A percentile compares a stretch with the other conserved stretches of the same genome.
phyloP scores from a whole-genome alignment of 1,284 basidiomycete genomes.

The Wolfiporia cocos region DNA sequence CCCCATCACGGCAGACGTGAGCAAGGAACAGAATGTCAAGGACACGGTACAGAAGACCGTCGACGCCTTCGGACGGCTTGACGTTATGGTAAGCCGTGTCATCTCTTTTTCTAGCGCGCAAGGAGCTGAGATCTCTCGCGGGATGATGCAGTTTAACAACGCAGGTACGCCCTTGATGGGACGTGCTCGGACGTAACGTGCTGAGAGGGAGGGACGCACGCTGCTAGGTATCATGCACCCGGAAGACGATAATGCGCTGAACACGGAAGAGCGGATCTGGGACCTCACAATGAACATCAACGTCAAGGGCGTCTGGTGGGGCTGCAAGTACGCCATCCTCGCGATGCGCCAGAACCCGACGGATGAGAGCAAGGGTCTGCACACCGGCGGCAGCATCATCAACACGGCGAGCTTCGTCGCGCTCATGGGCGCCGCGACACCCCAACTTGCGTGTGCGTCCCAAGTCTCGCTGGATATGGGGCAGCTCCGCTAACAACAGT shows the following conservation, averaged over 20 bases:
- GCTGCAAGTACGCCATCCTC: constrained; percentile 92
- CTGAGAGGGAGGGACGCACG: constrained; percentile 1
- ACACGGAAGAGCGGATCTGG: constrained; percentile 96
- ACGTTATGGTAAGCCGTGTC: constrained; percentile 76
- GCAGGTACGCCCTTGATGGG: constrained; percentile 50
- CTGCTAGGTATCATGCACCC: constrained; percentile 88
- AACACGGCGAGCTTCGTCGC: constrained; percentile 97
- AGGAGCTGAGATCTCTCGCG: neutral
- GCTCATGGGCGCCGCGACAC: constrained; percentile 89
- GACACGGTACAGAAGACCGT: constrained; percentile 77
- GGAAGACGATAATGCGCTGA: constrained; percentile 88
- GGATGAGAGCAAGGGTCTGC: constrained; percentile 76
- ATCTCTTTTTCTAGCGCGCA: constrained; percentile 3
- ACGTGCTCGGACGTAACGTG: neutral
- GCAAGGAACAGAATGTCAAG: constrained; percentile 84
- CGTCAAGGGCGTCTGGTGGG: constrained; percentile 98
- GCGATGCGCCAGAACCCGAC: constrained; percentile 92
- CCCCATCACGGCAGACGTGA: constrained; percentile 80
- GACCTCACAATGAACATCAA: constrained; percentile 93
- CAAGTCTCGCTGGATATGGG: too few relatives aligned
- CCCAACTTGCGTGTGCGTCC: constrained; percentile 87
- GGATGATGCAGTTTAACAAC: constrained; percentile 71
- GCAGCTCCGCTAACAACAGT: neutral
- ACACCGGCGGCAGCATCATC: constrained; percentile 88
- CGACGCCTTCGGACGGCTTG: constrained; percentile 81